A percentile compares a stretch with the other conserved stretches of the same genome.
Conservation (phyloP, 495 filamentous ascomycete genomes). For the Daldinia loculata region DNA sequence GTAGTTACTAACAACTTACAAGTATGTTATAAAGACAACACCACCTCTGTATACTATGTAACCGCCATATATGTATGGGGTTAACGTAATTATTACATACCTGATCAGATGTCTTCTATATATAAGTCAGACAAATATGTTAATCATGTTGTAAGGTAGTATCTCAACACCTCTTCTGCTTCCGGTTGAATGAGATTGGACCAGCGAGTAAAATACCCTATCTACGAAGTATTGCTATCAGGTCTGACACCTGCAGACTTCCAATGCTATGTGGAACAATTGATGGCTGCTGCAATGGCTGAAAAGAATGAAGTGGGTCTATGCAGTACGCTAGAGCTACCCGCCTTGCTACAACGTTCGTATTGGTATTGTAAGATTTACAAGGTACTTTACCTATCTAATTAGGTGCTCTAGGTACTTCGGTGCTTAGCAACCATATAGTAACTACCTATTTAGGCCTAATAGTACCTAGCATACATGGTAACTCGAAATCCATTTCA, state of each 20-base stretch:
- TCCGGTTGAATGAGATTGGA: slow-evolving; percentile 1
- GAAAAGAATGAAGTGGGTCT: background rate
- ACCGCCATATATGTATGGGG: background rate
- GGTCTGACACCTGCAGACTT: background rate
- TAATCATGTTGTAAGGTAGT: background rate
- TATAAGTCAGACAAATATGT: background rate
- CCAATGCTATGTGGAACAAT: background rate
- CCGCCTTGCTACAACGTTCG: background rate
- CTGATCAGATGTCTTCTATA: background rate
- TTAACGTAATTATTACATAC: background rate
- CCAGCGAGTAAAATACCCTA: background rate
- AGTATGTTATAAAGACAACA: too few species aligned
- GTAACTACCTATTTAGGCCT: too few species aligned
- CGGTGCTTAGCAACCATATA: background rate
- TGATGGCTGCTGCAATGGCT: background rate
- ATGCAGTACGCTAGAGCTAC: background rate
- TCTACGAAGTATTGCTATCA: slow-evolving; percentile 2
- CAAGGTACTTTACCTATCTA: background rate
- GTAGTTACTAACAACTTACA: background rate
- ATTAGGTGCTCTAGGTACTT: background rate
- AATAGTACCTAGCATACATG: too few species aligned
- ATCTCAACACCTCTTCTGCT: background rate
- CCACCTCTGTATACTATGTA: too few species aligned
- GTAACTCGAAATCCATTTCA: slow-evolving; percentile 15
- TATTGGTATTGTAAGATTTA: background rate